A percentile compares a stretch with the other conserved stretches of the same genome.
These are phyloP conservation scores for Neurospora sublineolata DNA, from an alignment of 495 filamentous ascomycete genomes.

Conservation along the genomic window DNA sequence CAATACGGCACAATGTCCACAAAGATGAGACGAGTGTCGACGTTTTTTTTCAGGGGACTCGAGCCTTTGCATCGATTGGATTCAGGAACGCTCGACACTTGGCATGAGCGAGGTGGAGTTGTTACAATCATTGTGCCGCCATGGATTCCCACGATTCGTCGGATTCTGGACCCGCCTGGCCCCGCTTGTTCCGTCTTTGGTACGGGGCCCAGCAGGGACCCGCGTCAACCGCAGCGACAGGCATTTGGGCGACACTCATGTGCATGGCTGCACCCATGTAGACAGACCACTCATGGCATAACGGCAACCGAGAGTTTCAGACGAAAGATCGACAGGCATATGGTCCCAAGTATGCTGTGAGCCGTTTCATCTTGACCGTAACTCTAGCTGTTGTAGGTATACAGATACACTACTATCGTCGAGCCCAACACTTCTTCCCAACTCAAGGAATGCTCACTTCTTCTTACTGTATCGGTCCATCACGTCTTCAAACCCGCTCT, in stretches of 20 bases:
- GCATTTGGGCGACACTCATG: background rate
- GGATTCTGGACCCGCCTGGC: background rate
- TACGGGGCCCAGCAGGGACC: background rate
- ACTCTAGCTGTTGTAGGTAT: background rate
- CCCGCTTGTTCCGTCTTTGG: background rate
- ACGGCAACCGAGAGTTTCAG: conserved; percentile 18
- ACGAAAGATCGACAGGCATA: conserved; percentile 20
- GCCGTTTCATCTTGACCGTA: background rate
- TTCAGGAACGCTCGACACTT: background rate
- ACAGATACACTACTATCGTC: background rate
- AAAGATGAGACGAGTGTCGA: background rate
- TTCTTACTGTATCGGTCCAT: background rate
- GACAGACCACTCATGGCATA: background rate
- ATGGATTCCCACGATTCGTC: background rate
- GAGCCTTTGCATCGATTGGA: background rate
- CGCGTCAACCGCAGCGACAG: background rate
- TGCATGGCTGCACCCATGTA: background rate
- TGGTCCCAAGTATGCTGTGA: background rate
- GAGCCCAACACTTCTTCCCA: background rate
- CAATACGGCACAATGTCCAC: background rate
- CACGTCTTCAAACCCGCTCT: background rate
- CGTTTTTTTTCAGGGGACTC: background rate
- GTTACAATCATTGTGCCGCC: background rate
- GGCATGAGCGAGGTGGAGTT: background rate
- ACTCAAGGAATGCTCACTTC: background rate